Evolutionary conservation across 768 basidiomycete genomes (phyloP).

Genomic region (Tephrocybe rancida): DNA sequence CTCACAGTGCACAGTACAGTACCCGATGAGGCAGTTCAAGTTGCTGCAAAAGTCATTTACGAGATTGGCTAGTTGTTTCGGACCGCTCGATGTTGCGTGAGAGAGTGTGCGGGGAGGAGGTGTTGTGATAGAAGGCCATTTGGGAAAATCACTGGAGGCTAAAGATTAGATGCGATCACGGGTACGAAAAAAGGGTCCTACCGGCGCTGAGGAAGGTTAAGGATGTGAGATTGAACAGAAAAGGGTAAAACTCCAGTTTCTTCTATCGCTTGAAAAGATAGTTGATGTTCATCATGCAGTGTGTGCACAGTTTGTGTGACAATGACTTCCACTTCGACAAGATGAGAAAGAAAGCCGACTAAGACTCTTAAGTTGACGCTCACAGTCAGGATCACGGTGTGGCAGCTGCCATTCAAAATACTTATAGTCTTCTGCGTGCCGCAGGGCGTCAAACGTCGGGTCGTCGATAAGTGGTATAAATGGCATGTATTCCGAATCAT

Average conservation of each 20-base stretch:
- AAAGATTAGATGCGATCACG: background rate
- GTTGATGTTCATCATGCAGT: constrained; percentile 36
- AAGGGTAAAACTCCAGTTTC: constrained; percentile 47
- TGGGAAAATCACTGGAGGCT: constrained; percentile 31
- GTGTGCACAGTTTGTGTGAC: constrained; percentile 47
- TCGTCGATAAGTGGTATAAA: constrained; percentile 72
- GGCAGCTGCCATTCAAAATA: constrained; percentile 52
- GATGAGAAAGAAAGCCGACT: background rate
- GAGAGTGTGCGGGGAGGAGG: constrained; percentile 5
- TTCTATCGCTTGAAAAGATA: constrained; percentile 51
- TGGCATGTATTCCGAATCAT: constrained; percentile 57
- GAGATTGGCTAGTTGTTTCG: constrained; percentile 31
- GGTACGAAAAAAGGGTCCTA: background rate
- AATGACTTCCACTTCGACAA: constrained; percentile 48
- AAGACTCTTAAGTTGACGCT: constrained; percentile 11
- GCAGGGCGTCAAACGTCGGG: constrained; percentile 43
- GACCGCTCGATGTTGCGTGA: constrained; percentile 12
- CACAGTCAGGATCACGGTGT: constrained; percentile 37
- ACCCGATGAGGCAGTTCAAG: constrained; percentile 49
- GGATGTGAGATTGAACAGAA: constrained; percentile 30
- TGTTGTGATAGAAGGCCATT: constrained; percentile 25
- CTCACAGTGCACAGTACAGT: constrained; percentile 54
- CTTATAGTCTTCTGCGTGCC: constrained; percentile 43
- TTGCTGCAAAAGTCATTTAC: constrained; percentile 53
- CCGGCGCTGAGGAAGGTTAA: constrained; percentile 23